phyloP scores from a whole-genome alignment of 139 green algal species.

The Auxenochlorella protothecoides region DNA sequence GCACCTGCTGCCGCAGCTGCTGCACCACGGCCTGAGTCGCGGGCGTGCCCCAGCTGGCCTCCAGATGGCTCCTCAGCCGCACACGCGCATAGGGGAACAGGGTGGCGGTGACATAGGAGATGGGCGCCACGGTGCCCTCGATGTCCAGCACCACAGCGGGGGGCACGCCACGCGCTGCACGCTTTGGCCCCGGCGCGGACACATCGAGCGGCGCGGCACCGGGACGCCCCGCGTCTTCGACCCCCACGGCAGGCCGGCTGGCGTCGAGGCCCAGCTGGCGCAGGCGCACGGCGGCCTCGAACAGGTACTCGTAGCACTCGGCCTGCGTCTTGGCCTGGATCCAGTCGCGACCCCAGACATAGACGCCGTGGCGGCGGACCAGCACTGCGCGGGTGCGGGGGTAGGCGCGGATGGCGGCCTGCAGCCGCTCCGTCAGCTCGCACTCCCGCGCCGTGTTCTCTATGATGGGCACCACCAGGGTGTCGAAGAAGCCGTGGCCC shows the following conservation, averaged over 20 bases:
- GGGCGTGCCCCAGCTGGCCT: constrained; percentile 36
- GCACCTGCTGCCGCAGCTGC: constrained; percentile 49
- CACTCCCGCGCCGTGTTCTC: constrained; percentile 94
- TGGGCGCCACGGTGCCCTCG: constrained; percentile 86
- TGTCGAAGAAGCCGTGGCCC: constrained; percentile 78
- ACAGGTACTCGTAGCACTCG: constrained; percentile 97
- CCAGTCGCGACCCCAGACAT: constrained; percentile 82
- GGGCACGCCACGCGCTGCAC: constrained; percentile 11
- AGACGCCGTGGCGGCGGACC: constrained; percentile 72
- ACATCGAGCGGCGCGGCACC: not conserved
- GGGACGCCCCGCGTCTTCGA: not conserved
- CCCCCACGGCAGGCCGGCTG: constrained; percentile 3
- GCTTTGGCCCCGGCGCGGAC: not conserved
- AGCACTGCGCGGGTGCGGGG: constrained; percentile 74
- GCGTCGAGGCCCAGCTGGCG: constrained; percentile 62
- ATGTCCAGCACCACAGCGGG: constrained; percentile 84
- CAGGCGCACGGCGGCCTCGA: constrained; percentile 77
- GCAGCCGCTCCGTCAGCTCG: constrained; percentile 87
- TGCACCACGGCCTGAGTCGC: constrained; percentile 18
- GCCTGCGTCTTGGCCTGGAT: constrained; percentile 58
- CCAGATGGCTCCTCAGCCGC: constrained; percentile 40
- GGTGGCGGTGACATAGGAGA: constrained; percentile 75
- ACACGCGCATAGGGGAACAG: constrained; percentile 78
- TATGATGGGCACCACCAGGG: constrained; percentile 84
- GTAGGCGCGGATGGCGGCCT: constrained; percentile 67